Conservation (phyloP, 2,329 filamentous ascomycete genomes). For the Botrytis tulipae region DNA sequence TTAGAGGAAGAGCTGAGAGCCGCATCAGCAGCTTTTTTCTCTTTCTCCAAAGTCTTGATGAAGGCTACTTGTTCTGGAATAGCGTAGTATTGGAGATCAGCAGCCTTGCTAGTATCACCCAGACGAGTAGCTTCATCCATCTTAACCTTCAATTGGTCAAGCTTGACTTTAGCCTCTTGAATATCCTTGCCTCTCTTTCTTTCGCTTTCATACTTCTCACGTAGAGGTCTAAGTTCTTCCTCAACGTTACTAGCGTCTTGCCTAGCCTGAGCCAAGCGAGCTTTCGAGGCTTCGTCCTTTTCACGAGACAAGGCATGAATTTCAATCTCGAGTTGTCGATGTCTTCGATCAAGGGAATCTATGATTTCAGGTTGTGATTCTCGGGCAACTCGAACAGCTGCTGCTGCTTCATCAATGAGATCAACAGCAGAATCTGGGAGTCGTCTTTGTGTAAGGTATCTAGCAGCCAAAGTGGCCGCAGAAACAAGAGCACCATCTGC, state of each 20-base stretch:
- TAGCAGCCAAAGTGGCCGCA: slow-evolving; percentile 84
- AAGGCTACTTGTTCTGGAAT: slow-evolving; percentile 85
- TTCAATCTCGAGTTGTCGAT: slow-evolving; percentile 92
- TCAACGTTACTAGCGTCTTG: slow-evolving; percentile 92
- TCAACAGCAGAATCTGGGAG: slow-evolving; percentile 97
- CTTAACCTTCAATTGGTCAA: slow-evolving; percentile 88
- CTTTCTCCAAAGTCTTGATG: slow-evolving; percentile 78
- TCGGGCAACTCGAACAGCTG: slow-evolving; percentile 90
- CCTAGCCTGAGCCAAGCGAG: slow-evolving; percentile 76
- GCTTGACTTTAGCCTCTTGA: slow-evolving; percentile 91
- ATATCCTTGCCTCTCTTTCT: slow-evolving; percentile 88
- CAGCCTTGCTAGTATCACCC: slow-evolving; percentile 80
- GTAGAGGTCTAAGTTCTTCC: slow-evolving; percentile 86
- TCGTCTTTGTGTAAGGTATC: slow-evolving; percentile 87
- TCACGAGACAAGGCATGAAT: slow-evolving; percentile 93
- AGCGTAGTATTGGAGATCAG: slow-evolving; percentile 94
- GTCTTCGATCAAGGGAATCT: slow-evolving; percentile 86
- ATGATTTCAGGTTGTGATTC: slow-evolving; percentile 96
- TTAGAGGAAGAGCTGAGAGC: slow-evolving; percentile 54
- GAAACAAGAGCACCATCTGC: slow-evolving; percentile 90
- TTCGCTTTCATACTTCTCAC: slow-evolving; percentile 94
- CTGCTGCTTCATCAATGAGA: slow-evolving; percentile 91
- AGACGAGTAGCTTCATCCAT: slow-evolving; percentile 88
- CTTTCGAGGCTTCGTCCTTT: slow-evolving; percentile 88
- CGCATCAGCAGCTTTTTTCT: slow-evolving; percentile 76